Percentiles rank a stretch among this genome's conserved stretches.
These are phyloP conservation scores for Trichophyton rubrum DNA, from an alignment of 2,329 filamentous ascomycete species.

Conservation along the genomic window DNA sequence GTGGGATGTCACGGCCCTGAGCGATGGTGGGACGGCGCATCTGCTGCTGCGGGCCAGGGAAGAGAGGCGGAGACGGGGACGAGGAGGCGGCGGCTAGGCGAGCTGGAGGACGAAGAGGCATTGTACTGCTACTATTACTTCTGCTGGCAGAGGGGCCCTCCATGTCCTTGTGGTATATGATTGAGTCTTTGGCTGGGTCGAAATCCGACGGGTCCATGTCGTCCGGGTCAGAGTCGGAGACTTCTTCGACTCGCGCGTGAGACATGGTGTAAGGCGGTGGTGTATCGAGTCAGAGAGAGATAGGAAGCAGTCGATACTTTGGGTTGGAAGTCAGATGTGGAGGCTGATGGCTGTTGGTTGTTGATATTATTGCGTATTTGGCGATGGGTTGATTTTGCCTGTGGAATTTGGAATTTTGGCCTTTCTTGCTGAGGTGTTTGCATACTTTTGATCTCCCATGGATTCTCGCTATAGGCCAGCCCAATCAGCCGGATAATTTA, in stretches of 20 bases:
- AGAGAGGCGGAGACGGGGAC: constrained; percentile 35
- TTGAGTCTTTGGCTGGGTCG: constrained; percentile 27
- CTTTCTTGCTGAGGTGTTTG: too few relatives aligned
- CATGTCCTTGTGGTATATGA: constrained; percentile 24
- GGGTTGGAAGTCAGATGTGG: background rate
- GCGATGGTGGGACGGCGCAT: constrained; percentile 20
- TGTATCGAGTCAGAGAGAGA: background rate
- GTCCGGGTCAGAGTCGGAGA: constrained; percentile 82
- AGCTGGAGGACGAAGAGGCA: background rate
- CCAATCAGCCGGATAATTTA: too few relatives aligned
- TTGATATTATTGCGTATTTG: background rate
- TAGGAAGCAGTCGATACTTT: background rate
- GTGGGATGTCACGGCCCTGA: constrained; percentile 43
- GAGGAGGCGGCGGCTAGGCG: constrained; percentile 21
- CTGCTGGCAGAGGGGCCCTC: constrained; percentile 19
- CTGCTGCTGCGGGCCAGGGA: constrained; percentile 32
- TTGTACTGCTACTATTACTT: too few relatives aligned
- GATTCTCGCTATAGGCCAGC: too few relatives aligned
- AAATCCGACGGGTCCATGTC: constrained; percentile 67
- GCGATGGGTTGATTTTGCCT: background rate
- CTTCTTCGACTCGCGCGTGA: constrained; percentile 71
- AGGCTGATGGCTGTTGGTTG: background rate
- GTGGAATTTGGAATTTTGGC: background rate
- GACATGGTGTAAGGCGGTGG: constrained; percentile 46
- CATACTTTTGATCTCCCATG: too few relatives aligned